Evolutionary conservation across 306 rosid genomes (phyloP), one percentile per base, ranked within the genome.

Genomic region (Nissolia schottii): DNA sequence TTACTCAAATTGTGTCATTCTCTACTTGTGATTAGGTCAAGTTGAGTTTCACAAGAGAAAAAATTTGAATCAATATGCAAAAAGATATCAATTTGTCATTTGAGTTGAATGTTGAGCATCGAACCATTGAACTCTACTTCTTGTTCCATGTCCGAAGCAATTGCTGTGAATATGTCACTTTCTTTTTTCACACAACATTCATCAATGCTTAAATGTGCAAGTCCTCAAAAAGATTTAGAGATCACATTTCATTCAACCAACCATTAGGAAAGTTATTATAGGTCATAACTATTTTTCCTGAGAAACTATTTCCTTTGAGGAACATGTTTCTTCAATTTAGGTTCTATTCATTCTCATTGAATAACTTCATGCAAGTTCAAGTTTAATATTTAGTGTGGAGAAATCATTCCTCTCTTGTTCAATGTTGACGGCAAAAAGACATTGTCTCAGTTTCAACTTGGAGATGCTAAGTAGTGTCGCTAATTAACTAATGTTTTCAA

Each of bases 291-390:
- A 71, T 65, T 66, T 62, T 84, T 20, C 83, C 64, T 10, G 92
- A 85, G 16, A 74, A 79, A 67, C 51, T 73, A 16, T 85, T 77
- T 31, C 81, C 93, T 0, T 90, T 93, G 97, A 87, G 72, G 66
- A 75, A 77, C 6, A 28, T 90, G 96, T 81, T 35, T 49, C 81
- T 41, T 82, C 77, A 84, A 34, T 77, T 90, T 7, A 96, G 96
- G 15, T 88, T 90, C 76, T 84, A 89, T 0, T 90, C 96, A 10
- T 64, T 69, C 82, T 45, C 85, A 29, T 90, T 90, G 72, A 93
- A 96, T 32, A 93, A 90, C 77, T 87, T 90, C 15, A 87, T 96
- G 0, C 93, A 88, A 70, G 83, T 96, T 0, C 98, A 90, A 67
- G 96, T 96, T 0, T 96, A 93, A 79, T 93, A 93, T 77, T 55